Base-by-base conservation (phyloP, 768 basidiomycete species). In the Kwoniella dendrophila region DNA sequence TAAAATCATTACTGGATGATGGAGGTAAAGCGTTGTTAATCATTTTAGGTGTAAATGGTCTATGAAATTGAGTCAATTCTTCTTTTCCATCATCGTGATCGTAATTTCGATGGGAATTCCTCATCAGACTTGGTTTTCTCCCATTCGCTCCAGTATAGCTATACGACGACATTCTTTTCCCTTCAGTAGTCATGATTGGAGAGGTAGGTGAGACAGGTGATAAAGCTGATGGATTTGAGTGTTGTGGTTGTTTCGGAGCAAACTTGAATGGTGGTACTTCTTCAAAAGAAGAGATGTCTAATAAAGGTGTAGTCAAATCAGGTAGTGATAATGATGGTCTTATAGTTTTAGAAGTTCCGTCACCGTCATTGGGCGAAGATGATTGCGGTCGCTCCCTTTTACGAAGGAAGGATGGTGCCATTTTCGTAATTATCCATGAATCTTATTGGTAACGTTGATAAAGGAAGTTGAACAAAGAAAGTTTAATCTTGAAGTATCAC, bases 251-350 rank as follows among this genome's bases (percentile, higher is more conserved):
- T 49, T 48, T 58, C 4, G 47, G 16, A 22, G 33, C n/a, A 33
- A 61, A 54, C 18, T 27, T 36, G 54, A 74, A 61, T 8, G 51
- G 59, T n/a, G 66, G 68, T 1, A 71, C 43, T 44, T 68, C 63
- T 57, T 72, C 68, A 70, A 66, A 72, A 41, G 62, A 63, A 53
- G 59, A 62, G 0, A 66, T 47, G 49, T 71, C 68, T 22, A 74
- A 50, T n/a, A 72, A 61, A 20, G 70, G 70, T 18, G 70, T 64
- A 8, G 70, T 71, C 24, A 74, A 52, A 43, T 74, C 73, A 6
- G 73, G 73, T 41, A 74, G 47, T 16, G 73, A 74, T 24, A 74
- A 54, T 8, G 73, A 74, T 16, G 66, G 72, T 26, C 65, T 40
- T 34, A 72, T 33, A 22, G 26, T 14, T 33, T 40, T 40, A 26